phyloP scores from a whole-genome alignment of 176 grass and related monocot genomes.

The Triticum monococcum region DNA sequence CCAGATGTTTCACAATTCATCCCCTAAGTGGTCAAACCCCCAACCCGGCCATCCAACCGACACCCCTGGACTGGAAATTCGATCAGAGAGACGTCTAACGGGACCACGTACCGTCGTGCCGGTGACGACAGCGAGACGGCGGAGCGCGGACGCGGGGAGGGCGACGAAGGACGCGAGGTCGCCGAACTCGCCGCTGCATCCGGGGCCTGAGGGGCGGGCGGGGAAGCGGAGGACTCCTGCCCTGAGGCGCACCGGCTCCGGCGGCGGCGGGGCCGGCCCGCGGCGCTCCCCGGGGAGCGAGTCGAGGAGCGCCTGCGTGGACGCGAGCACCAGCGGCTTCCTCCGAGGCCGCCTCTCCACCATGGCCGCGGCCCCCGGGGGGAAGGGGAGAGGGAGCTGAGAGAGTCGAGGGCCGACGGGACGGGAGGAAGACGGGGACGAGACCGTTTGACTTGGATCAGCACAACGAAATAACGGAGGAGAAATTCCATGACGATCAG shows the following conservation, averaged over 20 bases:
- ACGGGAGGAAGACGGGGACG: not conserved
- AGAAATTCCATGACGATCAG: too few relatives aligned
- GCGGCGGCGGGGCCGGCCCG: not conserved
- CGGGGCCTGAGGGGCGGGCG: not conserved
- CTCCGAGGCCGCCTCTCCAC: slow-evolving; percentile 52
- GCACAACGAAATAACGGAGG: not conserved
- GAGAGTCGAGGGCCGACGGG: not conserved
- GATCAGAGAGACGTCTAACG: not conserved
- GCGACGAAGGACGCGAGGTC: slow-evolving; percentile 62
- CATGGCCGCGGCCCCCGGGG: slow-evolving; percentile 31
- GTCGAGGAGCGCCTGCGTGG: slow-evolving; percentile 69
- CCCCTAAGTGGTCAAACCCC: not conserved
- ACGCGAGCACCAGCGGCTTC: slow-evolving; percentile 81
- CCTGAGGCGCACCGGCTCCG: slow-evolving; percentile 43
- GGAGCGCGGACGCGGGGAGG: slow-evolving; percentile 49
- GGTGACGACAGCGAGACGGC: slow-evolving; percentile 59
- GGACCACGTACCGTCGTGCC: slow-evolving; percentile 56
- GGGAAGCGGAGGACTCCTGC: slow-evolving; percentile 74
- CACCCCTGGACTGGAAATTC: not conserved
- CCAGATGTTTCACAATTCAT: not conserved
- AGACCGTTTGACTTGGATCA: not conserved
- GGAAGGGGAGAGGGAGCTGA: not conserved
- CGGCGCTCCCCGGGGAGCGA: slow-evolving; percentile 54
- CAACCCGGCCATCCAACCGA: not conserved
- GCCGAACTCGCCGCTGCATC: slow-evolving; percentile 41